Evolutionary conservation across 108 stramenopile genomes (phyloP).

Genomic region (Cyclotella cryptica): DNA sequence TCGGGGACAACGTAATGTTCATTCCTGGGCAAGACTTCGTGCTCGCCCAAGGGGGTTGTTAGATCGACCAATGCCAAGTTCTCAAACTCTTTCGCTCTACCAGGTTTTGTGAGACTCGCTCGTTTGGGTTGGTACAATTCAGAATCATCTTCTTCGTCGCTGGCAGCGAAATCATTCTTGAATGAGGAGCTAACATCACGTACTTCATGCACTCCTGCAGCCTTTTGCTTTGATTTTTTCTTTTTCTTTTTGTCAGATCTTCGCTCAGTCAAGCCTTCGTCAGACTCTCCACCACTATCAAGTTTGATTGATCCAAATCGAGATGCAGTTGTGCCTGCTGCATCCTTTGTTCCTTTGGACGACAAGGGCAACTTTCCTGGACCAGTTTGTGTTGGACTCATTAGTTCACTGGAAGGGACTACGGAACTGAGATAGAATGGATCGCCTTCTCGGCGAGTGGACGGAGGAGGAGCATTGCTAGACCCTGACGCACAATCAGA

Average conservation of each 20-base stretch:
- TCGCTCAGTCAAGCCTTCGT: conserved; percentile 37
- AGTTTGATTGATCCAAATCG: conserved; percentile 76
- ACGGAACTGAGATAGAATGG: conserved; percentile 76
- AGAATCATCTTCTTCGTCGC: conserved; percentile 83
- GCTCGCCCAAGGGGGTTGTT: conserved; percentile 79
- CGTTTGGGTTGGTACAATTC: conserved; percentile 36
- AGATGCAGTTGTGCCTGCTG: conserved; percentile 17
- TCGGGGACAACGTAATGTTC: conserved; percentile 75
- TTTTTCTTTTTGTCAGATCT: conserved; percentile 72
- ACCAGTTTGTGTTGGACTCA: conserved; percentile 13
- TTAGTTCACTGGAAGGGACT: conserved; percentile 17
- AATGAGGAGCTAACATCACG: conserved; percentile 11
- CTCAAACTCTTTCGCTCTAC: conserved; percentile 58
- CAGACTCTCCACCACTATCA: conserved; percentile 72
- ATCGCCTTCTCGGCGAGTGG: conserved; percentile 53
- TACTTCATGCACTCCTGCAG: conserved; percentile 18
- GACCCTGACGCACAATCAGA: conserved; percentile 5
- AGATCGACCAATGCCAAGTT: conserved; percentile 85
- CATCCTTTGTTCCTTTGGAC: conserved; percentile 17
- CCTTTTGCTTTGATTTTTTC: conserved; percentile 64
- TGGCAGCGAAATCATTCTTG: conserved; percentile 52
- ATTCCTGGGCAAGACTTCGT: conserved; percentile 85
- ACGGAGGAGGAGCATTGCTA: conserved; percentile 27
- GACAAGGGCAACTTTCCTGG: conserved; percentile 10
- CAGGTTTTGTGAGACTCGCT: conserved; percentile 9